Conservation (phyloP, 345 rosid genomes). For the Bruguiera parviflora region DNA sequence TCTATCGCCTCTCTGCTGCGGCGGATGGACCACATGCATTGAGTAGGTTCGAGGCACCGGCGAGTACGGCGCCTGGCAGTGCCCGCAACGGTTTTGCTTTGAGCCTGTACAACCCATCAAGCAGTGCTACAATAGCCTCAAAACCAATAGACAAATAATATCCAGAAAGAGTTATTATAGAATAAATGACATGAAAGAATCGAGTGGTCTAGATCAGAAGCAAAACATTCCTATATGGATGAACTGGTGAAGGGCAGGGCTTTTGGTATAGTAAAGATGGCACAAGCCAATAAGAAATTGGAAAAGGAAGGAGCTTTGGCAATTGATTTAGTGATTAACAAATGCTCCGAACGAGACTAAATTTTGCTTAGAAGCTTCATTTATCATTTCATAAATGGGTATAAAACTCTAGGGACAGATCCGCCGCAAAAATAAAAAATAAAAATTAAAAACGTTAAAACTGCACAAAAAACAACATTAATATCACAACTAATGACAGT, state of each 20-base stretch:
- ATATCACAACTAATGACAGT: background rate
- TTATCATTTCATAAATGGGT: background rate
- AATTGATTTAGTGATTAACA: background rate
- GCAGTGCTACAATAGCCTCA: background rate
- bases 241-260: conserved; percentile 7
- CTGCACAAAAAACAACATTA: background rate
- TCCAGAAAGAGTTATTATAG: background rate
- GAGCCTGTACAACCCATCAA: conserved; percentile 87
- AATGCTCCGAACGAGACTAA: background rate
- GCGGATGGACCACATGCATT: conserved; percentile 60
- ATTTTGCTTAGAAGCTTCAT: background rate
- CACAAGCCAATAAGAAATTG: background rate
- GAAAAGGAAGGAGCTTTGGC: background rate
- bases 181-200: background rate
- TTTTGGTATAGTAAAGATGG: conserved; percentile 10
- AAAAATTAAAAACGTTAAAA: background rate
- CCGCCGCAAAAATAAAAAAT: background rate
- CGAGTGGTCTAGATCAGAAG: background rate
- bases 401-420: background rate
- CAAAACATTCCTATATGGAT: conserved; percentile 18
- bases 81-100: conserved; percentile 65
- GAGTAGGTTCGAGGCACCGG: conserved; percentile 68
- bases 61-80: conserved; percentile 63
- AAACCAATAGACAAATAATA: background rate
- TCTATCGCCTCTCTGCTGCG: conserved; percentile 54